A percentile compares a stretch with the other conserved stretches of the same genome.
Evolutionary conservation across 164 flowering plant species (phyloP).

Genomic region (Hamamelis virginiana): DNA sequence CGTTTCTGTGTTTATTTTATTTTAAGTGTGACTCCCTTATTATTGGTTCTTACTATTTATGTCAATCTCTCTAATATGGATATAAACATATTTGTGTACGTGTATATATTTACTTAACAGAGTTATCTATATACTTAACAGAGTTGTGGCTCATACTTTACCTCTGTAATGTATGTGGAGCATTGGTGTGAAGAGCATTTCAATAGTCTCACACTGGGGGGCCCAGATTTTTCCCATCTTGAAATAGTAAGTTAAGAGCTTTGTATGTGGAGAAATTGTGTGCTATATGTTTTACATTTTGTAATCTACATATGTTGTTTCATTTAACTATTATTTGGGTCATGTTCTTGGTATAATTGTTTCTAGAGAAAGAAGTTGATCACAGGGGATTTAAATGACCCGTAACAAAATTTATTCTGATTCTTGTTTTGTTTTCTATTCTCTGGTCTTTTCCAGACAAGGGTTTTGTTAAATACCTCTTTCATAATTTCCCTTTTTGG

Average conservation of each 20-base stretch:
- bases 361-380: not conserved
- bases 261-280: not conserved
- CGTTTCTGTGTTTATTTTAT: not conserved
- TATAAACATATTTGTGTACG: no score
- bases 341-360: not conserved
- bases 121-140: slow-evolving; percentile 36
- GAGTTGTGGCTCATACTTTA: slow-evolving; percentile 87
- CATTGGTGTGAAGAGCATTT: slow-evolving; percentile 96
- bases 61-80: slow-evolving; percentile 6
- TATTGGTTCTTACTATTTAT: not conserved
- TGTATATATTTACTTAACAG: slow-evolving; percentile 42
- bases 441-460: no score
- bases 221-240: slow-evolving; percentile 79
- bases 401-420: no score
- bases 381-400: no score
- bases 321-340: not conserved
- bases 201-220: slow-evolving; percentile 65
- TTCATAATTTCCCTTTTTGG: slow-evolving; percentile 10
- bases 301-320: not conserved
- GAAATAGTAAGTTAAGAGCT: slow-evolving; percentile 52
- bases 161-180: slow-evolving; percentile 90
- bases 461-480: not conserved
- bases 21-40: not conserved
- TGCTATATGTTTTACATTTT: not conserved
- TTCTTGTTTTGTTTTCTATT: no score